phyloP scores from a whole-genome alignment of 345 rosid species.

The Physaria fendleri region DNA sequence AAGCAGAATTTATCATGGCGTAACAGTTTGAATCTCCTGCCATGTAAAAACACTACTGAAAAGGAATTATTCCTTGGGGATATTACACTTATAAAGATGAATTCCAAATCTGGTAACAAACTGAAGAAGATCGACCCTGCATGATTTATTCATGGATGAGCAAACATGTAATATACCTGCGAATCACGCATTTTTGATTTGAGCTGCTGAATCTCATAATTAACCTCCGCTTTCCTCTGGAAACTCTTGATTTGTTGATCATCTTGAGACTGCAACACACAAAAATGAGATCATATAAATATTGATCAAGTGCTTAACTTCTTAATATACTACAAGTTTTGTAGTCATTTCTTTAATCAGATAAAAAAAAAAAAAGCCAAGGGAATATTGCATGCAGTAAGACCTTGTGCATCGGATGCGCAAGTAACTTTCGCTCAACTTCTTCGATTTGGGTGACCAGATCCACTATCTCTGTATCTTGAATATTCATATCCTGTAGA shows the following conservation, averaged over 20 bases:
- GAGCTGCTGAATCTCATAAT: slow-evolving; percentile 91
- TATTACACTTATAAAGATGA: not conserved
- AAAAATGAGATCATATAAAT: not conserved
- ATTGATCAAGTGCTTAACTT: not conserved
- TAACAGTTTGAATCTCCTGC: too few species aligned
- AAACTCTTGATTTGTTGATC: slow-evolving; percentile 67
- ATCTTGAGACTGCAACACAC: slow-evolving; percentile 65
- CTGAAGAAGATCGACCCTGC: too few species aligned
- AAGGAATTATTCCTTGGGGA: slow-evolving; percentile 1
- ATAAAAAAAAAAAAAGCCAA: not conserved
- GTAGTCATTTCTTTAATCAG: not conserved
- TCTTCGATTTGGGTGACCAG: slow-evolving; percentile 78
- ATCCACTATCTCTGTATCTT: slow-evolving; percentile 81
- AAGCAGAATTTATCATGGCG: not conserved
- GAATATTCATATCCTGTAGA: slow-evolving; percentile 92
- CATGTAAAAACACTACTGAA: not conserved
- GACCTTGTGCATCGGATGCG: slow-evolving; percentile 93
- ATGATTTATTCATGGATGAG: not conserved
- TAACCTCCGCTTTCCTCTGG: slow-evolving; percentile 86
- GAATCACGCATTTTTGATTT: slow-evolving; percentile 96
- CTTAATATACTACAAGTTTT: not conserved
- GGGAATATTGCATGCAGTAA: slow-evolving; percentile 2
- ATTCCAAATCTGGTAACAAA: too few species aligned
- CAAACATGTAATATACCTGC: slow-evolving; percentile 52
- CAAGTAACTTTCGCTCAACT: slow-evolving; percentile 65